Percentiles rank a stretch among this genome's conserved stretches.
Evolutionary conservation across 768 basidiomycete genomes (phyloP).

Genomic region (Mycena crocata): DNA sequence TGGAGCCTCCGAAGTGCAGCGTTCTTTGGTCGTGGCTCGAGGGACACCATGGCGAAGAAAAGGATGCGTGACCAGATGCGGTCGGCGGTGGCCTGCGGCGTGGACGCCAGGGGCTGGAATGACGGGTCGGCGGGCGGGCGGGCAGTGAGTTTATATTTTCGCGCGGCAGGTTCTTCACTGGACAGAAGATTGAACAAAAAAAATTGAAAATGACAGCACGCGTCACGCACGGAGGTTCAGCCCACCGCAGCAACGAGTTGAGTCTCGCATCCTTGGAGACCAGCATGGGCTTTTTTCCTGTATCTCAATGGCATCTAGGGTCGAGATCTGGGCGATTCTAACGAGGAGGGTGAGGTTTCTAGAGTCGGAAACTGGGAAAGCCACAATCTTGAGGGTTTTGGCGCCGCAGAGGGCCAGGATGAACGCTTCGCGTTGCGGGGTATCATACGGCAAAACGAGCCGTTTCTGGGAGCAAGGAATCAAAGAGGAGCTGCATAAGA

Average conservation of each 20-base stretch:
- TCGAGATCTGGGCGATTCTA: neutral
- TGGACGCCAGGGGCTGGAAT: neutral
- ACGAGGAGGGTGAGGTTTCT: neutral
- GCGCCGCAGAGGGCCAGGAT: neutral
- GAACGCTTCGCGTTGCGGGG: neutral
- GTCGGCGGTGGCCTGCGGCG: neutral
- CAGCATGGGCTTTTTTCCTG: neutral
- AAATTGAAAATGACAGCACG: neutral
- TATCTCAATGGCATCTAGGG: slow-evolving; percentile 1
- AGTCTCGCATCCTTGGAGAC: neutral
- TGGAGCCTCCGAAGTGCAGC: neutral
- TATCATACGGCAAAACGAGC: neutral
- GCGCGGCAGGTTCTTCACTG: neutral
- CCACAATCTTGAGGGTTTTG: neutral
- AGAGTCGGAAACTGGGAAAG: neutral
- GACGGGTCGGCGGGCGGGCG: neutral
- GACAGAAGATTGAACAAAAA: neutral
- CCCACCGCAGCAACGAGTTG: slow-evolving; percentile 1
- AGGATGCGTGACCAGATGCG: slow-evolving; percentile 9
- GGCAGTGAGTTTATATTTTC: neutral
- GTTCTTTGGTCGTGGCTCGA: slow-evolving; percentile 1
- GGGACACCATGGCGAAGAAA: slow-evolving; percentile 3
- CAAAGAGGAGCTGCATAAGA: neutral
- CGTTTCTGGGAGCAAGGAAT: neutral
- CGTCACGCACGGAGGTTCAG: no score